A percentile compares a stretch with the other conserved stretches of the same genome.
Conservation (phyloP, 2,329 filamentous ascomycete species). For the Colletotrichum sp. region DNA sequence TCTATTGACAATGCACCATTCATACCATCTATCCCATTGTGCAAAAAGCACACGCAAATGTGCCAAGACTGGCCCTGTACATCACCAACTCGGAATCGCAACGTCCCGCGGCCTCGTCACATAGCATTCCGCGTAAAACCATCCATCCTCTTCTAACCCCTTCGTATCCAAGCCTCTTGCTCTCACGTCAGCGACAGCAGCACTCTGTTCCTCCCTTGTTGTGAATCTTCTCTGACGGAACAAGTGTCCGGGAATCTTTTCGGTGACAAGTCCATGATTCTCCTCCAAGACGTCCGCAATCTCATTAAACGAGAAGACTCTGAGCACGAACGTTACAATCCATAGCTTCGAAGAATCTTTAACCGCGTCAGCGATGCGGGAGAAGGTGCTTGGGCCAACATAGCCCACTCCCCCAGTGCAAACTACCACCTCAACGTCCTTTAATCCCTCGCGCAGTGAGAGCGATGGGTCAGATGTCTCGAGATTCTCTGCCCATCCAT, state of each 20-base stretch:
- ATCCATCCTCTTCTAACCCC: background rate
- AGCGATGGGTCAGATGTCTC: background rate
- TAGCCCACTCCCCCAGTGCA: constrained; percentile 11
- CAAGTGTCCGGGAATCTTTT: background rate
- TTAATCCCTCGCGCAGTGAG: background rate
- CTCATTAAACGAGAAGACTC: constrained; percentile 4
- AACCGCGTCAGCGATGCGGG: background rate
- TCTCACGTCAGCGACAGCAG: background rate
- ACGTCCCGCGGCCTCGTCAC: background rate
- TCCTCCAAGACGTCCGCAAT: background rate
- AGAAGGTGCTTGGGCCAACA: background rate
- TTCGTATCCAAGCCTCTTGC: background rate
- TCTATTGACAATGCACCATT: background rate
- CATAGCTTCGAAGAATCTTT: background rate
- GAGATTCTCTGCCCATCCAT: background rate
- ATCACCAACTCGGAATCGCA: background rate
- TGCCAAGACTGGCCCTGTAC: background rate
- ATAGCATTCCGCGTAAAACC: constrained; percentile 11
- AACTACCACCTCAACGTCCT: background rate
- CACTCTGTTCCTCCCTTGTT: background rate
- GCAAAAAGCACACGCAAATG: background rate
- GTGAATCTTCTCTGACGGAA: constrained; percentile 2
- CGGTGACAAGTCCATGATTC: background rate
- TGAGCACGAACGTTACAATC: constrained; percentile 3
- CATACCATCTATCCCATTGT: background rate